Base-by-base conservation (phyloP, 2,329 filamentous ascomycete genomes). In the Dactylellina parvicollis region DNA sequence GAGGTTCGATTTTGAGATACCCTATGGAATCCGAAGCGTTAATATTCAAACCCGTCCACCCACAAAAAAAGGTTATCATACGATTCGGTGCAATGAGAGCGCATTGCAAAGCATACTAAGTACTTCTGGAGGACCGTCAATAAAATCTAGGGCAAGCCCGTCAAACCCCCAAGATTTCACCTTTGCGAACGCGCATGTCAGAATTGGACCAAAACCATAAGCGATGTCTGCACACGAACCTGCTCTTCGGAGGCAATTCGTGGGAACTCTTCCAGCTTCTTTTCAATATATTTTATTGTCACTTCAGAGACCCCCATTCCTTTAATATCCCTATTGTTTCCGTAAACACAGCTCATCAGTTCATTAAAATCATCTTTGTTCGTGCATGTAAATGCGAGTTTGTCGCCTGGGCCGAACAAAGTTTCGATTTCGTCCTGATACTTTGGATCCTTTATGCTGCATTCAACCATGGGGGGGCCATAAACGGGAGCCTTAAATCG, bases 71-170 rank as follows among this genome's bases (percentile, higher is more conserved):
- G 7, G 4, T 20, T n/a, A 8, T 12, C 36, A 59, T 38, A 72
- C 67, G 32, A 72, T 64, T 40, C 54, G 40, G n/a, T 72, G 42
- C 1, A 72, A 24, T 3, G 5, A 22, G 4, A 59, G 16, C 18
- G 44, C 89, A 10, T 88, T 86, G 80, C 92, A 97, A 20, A 99
- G 86, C 90, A 96, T 95, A 4, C 92, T 90, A 32, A 98, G 82
- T 1, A 99, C 91, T 1, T 91, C 86, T 0, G 89, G 88, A 0
- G 96, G 96, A 0, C 94, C 95, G 32, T 89, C 85, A 4, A 99
- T 79, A 69, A 86, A 91, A 78, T 98, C 90, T 24, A 91, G 84
- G 0, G 92, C 88, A 82, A 90, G 96, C 1, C 89, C 88, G 75
- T 96, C 90, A 54, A 99, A 86, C 0, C 67, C 67, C 92, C 92